Base-by-base conservation (phyloP, 2,329 filamentous ascomycete species). In the Ascochyta koolunga region DNA sequence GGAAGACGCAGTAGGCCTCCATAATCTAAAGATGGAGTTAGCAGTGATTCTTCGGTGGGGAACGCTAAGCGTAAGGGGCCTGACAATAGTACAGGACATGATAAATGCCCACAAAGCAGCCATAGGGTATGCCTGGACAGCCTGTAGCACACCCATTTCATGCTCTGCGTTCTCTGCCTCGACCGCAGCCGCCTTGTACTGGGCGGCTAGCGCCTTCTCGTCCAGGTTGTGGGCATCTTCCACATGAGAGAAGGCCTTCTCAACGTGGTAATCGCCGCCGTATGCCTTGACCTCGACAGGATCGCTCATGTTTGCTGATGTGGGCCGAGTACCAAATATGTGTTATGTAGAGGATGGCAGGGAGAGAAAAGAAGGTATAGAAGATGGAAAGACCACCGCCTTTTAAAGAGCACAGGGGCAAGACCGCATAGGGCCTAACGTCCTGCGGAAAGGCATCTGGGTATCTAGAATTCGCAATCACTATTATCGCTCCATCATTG, bases 1-100 rank as follows among this genome's bases (percentile, higher is more conserved):
- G 74, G 76, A 87, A 86, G 57, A 87, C 81, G 68, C 79, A 79
- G 77, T 85, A 87, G 4, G 84, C 82, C 68, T 87, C 85, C 85
- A 87, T 87, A 62, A 86, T 84, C 84, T 86, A 66, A 40, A 37
- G 0, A 54, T 39, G 9, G 18, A 27, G 36, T 68, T 62, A 67
- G 60, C 46, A 25, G 32, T 8, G 15, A 31, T 47, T 50, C 38
- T 44, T 37, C 36, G 41, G 27, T 22, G 4, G 57, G 5, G 49
- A 59, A 56, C 39, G 67, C 42, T 22, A 13, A 29, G 27, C n/a
- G 39, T 32, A 24, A 49, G 40, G 36, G 13, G 50, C 24, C 70
- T 68, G 32, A 84, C 82, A 73, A 84, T 84, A 19, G 79, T 83
- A 74, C 68, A 83, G 41, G 79, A 84, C 70, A 85, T 80, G 68